These are phyloP conservation scores for Helotiales sp. DNA, from an alignment of 2,329 filamentous ascomycete genomes.

Conservation along the genomic window DNA sequence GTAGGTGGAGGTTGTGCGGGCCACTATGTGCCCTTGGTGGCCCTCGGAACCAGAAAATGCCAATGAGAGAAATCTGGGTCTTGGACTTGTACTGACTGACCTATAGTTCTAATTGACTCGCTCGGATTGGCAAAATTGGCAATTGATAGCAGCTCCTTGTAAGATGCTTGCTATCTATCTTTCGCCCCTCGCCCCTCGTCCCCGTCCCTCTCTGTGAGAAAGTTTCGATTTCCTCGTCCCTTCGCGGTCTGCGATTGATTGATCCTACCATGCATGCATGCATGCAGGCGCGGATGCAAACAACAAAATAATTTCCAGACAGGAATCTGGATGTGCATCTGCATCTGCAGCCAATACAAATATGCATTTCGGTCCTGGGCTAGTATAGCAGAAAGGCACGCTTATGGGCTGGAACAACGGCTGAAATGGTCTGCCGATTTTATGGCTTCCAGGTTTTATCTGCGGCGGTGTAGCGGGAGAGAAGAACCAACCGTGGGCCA, in stretches of 20 bases:
- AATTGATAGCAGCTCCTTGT: neutral
- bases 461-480: slow-evolving; percentile 6
- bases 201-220: neutral
- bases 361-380: slow-evolving; percentile 3
- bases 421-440: neutral
- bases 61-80: neutral
- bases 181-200: neutral
- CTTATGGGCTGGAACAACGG: neutral
- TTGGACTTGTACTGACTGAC: neutral
- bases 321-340: slow-evolving; percentile 2
- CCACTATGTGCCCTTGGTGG: neutral
- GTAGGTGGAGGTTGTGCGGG: neutral
- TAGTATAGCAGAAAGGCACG: neutral
- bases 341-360: neutral
- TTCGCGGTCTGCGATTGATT: neutral
- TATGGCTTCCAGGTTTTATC: neutral
- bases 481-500: slow-evolving; percentile 1
- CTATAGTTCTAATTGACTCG: slow-evolving; percentile 2
- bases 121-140: neutral
- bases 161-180: slow-evolving; percentile 1
- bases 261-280: neutral
- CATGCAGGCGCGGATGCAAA: slow-evolving; percentile 2
- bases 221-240: neutral
- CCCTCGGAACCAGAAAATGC: neutral
- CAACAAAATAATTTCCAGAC: neutral